Percentiles rank a stretch among this genome's conserved stretches.
Conservation (phyloP, 352 stramenopile species). For the Globisporangium cystogenes region DNA sequence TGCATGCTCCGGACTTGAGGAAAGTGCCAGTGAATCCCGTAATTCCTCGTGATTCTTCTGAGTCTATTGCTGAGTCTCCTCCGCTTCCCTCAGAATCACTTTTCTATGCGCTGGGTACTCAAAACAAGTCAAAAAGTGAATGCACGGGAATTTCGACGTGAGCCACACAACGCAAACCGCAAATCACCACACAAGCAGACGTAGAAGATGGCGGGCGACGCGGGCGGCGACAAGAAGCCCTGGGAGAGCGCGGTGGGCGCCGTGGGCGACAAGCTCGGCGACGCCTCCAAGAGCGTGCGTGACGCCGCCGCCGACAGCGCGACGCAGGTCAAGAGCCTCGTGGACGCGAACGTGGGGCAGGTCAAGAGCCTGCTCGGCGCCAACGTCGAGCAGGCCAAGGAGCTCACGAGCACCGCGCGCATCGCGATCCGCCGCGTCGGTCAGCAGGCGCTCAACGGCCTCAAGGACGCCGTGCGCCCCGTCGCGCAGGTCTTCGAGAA, state of each 20-base stretch:
- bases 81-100: too few species aligned
- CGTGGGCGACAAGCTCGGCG: conserved; percentile 44
- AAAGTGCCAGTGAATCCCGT: too few species aligned
- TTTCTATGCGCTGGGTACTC: background rate
- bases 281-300: conserved; percentile 40
- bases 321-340: conserved; percentile 36
- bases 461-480: conserved; percentile 37
- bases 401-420: conserved; percentile 56
- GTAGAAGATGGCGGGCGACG: conserved; percentile 13
- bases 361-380: conserved; percentile 30
- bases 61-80: too few species aligned
- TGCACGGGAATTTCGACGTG: background rate
- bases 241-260: conserved; percentile 40
- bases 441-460: conserved; percentile 29
- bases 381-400: conserved; percentile 47
- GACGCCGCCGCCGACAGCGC: conserved; percentile 26
- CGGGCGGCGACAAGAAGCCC: conserved; percentile 46
- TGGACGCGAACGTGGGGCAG: conserved; percentile 34
- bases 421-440: conserved; percentile 30
- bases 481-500: conserved; percentile 61
- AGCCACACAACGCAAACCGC: background rate
- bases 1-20: too few species aligned
- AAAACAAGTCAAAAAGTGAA: background rate
- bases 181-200: too few species aligned
- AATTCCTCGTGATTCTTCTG: too few species aligned